Percentiles rank a stretch among this genome's conserved stretches.
phyloP scores from a whole-genome alignment of 2,329 filamentous ascomycete genomes.

The Pseudogymnoascus sp. region DNA sequence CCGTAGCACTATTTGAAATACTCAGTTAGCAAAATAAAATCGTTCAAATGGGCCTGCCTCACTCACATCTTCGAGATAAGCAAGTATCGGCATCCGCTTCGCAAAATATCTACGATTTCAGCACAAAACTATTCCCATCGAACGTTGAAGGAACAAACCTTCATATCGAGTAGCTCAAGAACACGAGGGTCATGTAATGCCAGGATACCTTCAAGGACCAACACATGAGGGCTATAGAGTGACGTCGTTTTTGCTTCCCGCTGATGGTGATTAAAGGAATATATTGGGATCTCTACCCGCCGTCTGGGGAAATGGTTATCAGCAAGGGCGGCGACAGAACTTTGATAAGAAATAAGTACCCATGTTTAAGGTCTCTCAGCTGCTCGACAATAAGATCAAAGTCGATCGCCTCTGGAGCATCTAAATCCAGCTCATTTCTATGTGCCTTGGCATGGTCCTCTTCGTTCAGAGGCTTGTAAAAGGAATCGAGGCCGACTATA shows the following conservation, averaged over 20 bases:
- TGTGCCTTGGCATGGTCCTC: conserved; percentile 78
- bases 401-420: conserved; percentile 87
- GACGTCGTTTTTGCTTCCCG: conserved; percentile 70
- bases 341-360: conserved; percentile 46
- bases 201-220: conserved; percentile 93
- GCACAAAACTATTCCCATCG: conserved; percentile 8
- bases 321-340: not conserved
- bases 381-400: conserved; percentile 80
- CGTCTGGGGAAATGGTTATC: conserved; percentile 7
- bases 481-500: conserved; percentile 96
- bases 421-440: conserved; percentile 89
- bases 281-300: conserved; percentile 84
- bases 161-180: conserved; percentile 81
- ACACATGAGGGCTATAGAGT: conserved; percentile 92
- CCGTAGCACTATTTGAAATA: conserved; percentile 46
- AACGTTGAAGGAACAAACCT: conserved; percentile 39
- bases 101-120: conserved; percentile 64
- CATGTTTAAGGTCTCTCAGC: conserved; percentile 77
- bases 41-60: not conserved
- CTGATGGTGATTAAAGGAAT: conserved; percentile 89
- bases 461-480: conserved; percentile 80
- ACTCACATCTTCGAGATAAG: conserved; percentile 73
- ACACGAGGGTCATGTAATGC: conserved; percentile 84
- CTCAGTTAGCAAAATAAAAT: conserved; percentile 1
- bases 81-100: conserved; percentile 95